A percentile compares a stretch with the other conserved stretches of the same genome.
Evolutionary conservation across 208 protist species (phyloP).

Genomic region (Leishmania gerbilli): DNA sequence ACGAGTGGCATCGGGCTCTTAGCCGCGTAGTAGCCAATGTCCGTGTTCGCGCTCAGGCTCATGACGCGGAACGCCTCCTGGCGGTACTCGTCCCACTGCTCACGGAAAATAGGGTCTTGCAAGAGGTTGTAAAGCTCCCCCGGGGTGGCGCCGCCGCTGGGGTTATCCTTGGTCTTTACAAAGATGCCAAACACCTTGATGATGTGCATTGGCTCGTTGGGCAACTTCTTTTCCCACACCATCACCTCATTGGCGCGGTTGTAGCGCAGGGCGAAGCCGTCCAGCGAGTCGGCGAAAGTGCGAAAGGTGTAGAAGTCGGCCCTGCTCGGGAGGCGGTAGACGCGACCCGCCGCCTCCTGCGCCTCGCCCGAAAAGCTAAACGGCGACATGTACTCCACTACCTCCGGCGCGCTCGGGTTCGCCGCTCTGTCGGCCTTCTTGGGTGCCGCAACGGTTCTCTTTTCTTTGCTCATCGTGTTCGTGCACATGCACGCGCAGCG

Average conservation of each 20-base stretch:
- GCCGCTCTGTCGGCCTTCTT: neutral
- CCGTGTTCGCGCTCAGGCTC: constrained; percentile 66
- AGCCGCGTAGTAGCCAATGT: constrained; percentile 92
- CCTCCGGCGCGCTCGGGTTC: constrained; percentile 7
- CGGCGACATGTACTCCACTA: constrained; percentile 59
- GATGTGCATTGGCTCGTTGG: constrained; percentile 69
- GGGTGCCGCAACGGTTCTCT: constrained; percentile 11
- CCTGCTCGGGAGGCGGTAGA: constrained; percentile 65
- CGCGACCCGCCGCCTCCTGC: constrained; percentile 36
- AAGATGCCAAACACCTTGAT: constrained; percentile 88
- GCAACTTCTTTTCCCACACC: constrained; percentile 76
- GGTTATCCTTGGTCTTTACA: constrained; percentile 34
- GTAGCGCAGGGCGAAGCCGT: constrained; percentile 72
- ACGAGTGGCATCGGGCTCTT: constrained; percentile 77
- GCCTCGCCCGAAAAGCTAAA: constrained; percentile 57
- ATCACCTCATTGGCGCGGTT: constrained; percentile 48
- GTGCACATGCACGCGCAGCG: neutral
- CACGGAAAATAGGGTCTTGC: constrained; percentile 83
- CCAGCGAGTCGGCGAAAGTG: constrained; percentile 70
- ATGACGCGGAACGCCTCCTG: constrained; percentile 77
- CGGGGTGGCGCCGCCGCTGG: constrained; percentile 33
- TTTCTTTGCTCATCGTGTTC: constrained; percentile 20
- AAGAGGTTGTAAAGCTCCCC: constrained; percentile 79
- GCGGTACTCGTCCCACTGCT: constrained; percentile 75
- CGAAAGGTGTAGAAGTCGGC: constrained; percentile 72